These are phyloP conservation scores for Heimioporus sp. DNA, from an alignment of 768 basidiomycete genomes.

Conservation along the genomic window DNA sequence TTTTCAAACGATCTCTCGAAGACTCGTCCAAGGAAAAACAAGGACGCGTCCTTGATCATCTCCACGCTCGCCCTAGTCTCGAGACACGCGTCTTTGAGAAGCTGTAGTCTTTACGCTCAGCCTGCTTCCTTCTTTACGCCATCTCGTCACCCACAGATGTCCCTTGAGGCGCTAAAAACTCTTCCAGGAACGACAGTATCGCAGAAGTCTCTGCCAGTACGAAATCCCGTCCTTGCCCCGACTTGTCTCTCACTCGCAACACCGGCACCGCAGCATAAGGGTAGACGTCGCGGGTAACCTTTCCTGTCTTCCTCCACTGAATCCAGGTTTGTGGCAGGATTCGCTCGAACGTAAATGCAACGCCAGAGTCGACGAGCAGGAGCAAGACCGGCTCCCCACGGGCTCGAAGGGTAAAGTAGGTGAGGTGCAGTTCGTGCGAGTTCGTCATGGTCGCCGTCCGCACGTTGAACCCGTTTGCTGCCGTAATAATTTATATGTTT, in stretches of 20 bases:
- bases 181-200: constrained; percentile 24
- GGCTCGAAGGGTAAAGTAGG: constrained; percentile 21
- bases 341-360: constrained; percentile 19
- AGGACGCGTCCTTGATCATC: constrained; percentile 24
- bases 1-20: constrained; percentile 4
- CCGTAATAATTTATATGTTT: no score
- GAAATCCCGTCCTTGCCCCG: constrained; percentile 8
- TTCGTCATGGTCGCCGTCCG: constrained; percentile 7
- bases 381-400: constrained; percentile 27
- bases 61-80: constrained; percentile 12
- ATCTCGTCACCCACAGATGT: constrained; percentile 10
- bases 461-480: not conserved
- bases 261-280: constrained; percentile 26
- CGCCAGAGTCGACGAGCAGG: constrained; percentile 24
- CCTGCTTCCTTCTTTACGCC: not conserved
- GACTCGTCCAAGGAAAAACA: constrained; percentile 18
- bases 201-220: constrained; percentile 25
- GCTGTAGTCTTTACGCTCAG: constrained; percentile 6
- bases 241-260: constrained; percentile 17
- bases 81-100: constrained; percentile 18
- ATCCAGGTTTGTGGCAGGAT: constrained; percentile 6
- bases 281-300: constrained; percentile 15
- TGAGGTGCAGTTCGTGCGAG: constrained; percentile 17
- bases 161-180: constrained; percentile 13
- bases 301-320: not conserved